Evolutionary conservation across 768 basidiomycete species (phyloP).

Genomic region (Rhodotorula taiwanensis): DNA sequence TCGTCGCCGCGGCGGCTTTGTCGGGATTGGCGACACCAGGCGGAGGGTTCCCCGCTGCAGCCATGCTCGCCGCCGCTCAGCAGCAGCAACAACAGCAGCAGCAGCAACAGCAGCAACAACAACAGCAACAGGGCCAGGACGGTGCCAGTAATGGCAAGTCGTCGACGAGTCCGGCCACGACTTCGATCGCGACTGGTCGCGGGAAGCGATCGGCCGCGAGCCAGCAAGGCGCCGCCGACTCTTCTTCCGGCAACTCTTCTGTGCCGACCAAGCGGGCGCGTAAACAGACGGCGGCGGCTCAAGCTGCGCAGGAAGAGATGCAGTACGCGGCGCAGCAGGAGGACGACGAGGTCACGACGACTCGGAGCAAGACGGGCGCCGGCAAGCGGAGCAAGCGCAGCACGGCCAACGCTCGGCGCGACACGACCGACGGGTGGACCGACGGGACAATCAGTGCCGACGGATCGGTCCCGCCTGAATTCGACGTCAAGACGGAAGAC

Average conservation of each 20-base stretch:
- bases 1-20: constrained; percentile 39
- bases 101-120: neutral
- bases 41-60: constrained; percentile 27
- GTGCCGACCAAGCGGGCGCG: constrained; percentile 15
- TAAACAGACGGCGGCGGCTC: constrained; percentile 10
- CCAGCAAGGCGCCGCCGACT: neutral
- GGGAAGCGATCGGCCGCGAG: constrained; percentile 4
- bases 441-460: constrained; percentile 4
- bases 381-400: neutral
- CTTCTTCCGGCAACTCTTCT: neutral
- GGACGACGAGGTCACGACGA: neutral
- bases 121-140: too few species aligned
- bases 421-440: constrained; percentile 10
- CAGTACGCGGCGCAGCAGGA: constrained; percentile 4
- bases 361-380: neutral
- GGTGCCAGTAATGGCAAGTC: neutral
- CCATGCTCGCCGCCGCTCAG: constrained; percentile 21
- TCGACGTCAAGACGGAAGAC: neutral
- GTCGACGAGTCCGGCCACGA: neutral
- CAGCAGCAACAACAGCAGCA: neutral
- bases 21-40: constrained; percentile 33
- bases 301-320: constrained; percentile 13
- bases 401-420: constrained; percentile 3
- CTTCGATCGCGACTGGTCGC: neutral
- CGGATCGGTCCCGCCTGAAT: neutral